Evolutionary conservation across 176 grass and related monocot genomes (phyloP).

Genomic region (Dendrocalamus sinicus): DNA sequence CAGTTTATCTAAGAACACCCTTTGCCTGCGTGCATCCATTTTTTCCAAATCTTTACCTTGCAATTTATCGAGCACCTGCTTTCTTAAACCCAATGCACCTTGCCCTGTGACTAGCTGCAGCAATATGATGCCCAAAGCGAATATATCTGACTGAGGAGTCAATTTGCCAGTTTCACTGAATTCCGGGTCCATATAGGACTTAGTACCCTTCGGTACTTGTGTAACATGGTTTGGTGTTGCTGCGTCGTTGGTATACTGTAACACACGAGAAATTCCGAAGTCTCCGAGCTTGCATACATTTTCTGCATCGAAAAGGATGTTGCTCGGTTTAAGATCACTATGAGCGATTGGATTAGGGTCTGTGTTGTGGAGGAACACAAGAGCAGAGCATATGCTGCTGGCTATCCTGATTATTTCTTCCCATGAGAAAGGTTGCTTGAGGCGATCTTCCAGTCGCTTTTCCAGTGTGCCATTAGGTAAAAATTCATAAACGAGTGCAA

Average conservation of each 20-base stretch:
- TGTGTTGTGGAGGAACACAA: neutral
- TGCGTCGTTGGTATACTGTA: neutral
- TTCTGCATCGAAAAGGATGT: neutral
- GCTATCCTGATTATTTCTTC: neutral
- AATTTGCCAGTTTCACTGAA: too few species aligned
- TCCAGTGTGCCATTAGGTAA: neutral
- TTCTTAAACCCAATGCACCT: neutral
- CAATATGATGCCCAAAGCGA: neutral
- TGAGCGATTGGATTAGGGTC: neutral
- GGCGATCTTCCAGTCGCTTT: neutral
- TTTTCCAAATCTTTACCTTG: neutral
- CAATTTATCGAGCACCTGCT: neutral
- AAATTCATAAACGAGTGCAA: neutral
- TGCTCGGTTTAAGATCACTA: neutral
- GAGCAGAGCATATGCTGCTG: neutral
- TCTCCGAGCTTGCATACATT: conserved; percentile 3
- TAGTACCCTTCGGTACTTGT: too few species aligned
- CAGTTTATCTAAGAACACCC: neutral
- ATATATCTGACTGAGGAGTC: neutral
- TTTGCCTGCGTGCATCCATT: neutral
- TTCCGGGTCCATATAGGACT: neutral
- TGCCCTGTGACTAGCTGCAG: conserved; percentile 13
- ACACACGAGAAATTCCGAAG: neutral
- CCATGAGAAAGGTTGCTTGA: neutral
- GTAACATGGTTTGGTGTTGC: too few species aligned